Conservation (phyloP, 441 rosid species). For the Cnidoscolus chayamansa region DNA sequence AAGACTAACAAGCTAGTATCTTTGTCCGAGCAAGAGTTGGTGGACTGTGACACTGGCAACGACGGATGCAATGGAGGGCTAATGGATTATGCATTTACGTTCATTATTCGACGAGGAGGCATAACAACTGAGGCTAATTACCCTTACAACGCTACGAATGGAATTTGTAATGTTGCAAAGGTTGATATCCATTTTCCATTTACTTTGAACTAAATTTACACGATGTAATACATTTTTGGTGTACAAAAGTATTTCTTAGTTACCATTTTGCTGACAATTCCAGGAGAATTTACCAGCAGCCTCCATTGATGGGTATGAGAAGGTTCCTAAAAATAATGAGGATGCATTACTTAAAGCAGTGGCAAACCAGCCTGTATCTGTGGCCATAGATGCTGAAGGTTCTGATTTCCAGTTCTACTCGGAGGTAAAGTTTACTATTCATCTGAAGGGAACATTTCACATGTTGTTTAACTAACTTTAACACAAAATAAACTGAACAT, state of each 20-base stretch:
- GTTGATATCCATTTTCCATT: constrained; percentile 6
- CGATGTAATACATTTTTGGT: no score
- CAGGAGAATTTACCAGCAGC: constrained; percentile 51
- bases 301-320: constrained; percentile 71
- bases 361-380: constrained; percentile 78
- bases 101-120: constrained; percentile 62
- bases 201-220: neutral
- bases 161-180: constrained; percentile 45
- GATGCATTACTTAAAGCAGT: constrained; percentile 64
- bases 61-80: constrained; percentile 84
- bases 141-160: constrained; percentile 53
- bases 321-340: constrained; percentile 63
- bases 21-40: constrained; percentile 73
- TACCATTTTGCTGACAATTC: neutral
- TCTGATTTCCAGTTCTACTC: constrained; percentile 83
- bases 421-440: constrained; percentile 43
- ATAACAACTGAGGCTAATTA: constrained; percentile 56
- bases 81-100: constrained; percentile 80
- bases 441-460: neutral
- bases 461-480: neutral
- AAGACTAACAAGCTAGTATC: constrained; percentile 56
- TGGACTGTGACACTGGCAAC: constrained; percentile 77
- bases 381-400: constrained; percentile 79
- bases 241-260: neutral
- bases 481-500: neutral